Evolutionary conservation across 78 protist species (phyloP).

Genomic region (Polysphondylium violaceum): DNA sequence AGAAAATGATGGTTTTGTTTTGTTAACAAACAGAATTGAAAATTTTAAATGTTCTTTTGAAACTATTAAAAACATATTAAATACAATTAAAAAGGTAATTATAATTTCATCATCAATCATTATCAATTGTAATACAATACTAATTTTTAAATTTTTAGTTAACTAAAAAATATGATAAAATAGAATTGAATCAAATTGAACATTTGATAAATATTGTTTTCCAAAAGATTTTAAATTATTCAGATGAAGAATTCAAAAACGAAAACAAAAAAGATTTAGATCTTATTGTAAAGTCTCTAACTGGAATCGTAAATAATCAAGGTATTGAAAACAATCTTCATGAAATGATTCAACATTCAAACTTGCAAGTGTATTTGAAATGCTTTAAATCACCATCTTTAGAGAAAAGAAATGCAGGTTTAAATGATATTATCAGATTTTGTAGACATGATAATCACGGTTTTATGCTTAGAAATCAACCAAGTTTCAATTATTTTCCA

Average conservation of each 20-base stretch:
- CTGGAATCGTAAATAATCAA: constrained; percentile 29
- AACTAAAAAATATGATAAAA: constrained; percentile 19
- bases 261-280: constrained; percentile 75
- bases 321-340: neutral
- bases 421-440: constrained; percentile 65
- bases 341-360: constrained; percentile 9
- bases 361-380: constrained; percentile 45
- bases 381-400: constrained; percentile 72
- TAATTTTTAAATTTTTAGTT: constrained; percentile 6
- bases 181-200: constrained; percentile 5
- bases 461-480: constrained; percentile 22
- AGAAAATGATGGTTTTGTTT: neutral
- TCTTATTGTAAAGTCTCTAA: constrained; percentile 21
- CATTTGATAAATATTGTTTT: constrained; percentile 41
- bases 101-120: neutral
- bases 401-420: constrained; percentile 73
- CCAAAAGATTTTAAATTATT: constrained; percentile 7
- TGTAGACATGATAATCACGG: constrained; percentile 16
- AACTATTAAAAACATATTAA: constrained; percentile 23
- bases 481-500: neutral
- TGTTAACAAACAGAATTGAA: constrained; percentile 7
- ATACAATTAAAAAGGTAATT: constrained; percentile 52
- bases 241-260: constrained; percentile 79
- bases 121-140: neutral
- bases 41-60: constrained; percentile 40